Evolutionary conservation across 306 rosid species (phyloP).

Genomic region (Fagus crenata): DNA sequence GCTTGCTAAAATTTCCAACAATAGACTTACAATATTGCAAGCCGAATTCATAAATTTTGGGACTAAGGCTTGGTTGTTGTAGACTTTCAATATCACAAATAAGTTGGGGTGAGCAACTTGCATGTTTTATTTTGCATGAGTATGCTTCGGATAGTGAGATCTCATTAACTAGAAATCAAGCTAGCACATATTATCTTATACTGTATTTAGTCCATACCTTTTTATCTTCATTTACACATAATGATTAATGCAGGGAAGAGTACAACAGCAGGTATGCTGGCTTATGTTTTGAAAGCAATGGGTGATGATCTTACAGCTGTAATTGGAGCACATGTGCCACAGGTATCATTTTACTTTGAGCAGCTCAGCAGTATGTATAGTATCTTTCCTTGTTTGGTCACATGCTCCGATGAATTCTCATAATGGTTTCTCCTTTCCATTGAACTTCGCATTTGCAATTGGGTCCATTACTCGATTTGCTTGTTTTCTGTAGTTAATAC

Average conservation of each 20-base stretch:
- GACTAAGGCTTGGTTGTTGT: too few relatives aligned
- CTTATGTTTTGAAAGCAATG: constrained; percentile 32
- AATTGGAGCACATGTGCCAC: constrained; percentile 36
- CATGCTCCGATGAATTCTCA: neutral
- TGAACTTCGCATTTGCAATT: neutral
- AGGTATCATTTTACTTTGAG: constrained; percentile 21
- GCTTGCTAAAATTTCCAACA: neutral
- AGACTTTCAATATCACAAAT: neutral
- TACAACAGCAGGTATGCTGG: constrained; percentile 40
- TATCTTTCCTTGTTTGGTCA: neutral
- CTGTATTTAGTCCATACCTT: neutral
- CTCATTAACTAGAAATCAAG: too few relatives aligned
- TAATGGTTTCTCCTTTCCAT: constrained; percentile 7
- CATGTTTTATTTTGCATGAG: too few relatives aligned
- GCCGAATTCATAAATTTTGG: too few relatives aligned
- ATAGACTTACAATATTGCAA: neutral
- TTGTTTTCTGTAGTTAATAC: neutral
- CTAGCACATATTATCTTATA: neutral
- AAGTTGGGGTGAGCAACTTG: neutral
- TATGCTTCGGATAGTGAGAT: too few relatives aligned
- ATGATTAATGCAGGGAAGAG: constrained; percentile 34
- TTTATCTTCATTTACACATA: neutral
- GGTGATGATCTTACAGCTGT: constrained; percentile 36
- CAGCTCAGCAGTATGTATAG: neutral
- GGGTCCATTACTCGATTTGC: neutral